Conservation (phyloP, 1,139 yeast genomes). For the Lodderomyces margitis region DNA sequence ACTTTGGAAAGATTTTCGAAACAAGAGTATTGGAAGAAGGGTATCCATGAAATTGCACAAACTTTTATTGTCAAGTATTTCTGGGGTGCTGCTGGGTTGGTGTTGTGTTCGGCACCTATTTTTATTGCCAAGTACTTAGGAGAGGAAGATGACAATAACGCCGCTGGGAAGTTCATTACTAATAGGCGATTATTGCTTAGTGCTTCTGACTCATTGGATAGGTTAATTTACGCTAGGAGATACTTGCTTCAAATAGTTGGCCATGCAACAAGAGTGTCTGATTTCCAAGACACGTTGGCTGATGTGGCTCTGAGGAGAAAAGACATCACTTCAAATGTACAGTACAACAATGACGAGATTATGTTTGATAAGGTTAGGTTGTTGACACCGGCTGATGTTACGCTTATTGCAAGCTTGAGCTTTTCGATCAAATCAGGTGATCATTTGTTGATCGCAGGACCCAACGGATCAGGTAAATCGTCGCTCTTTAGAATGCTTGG, state of each 20-base stretch:
- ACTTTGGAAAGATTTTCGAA: constrained; percentile 77
- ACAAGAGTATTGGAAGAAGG: constrained; percentile 73
- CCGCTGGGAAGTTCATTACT: constrained; percentile 81
- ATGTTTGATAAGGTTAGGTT: constrained; percentile 73
- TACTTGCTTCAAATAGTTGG: constrained; percentile 84
- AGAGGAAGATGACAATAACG: constrained; percentile 47
- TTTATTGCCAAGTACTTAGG: constrained; percentile 64
- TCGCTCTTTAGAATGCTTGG: constrained; percentile 88
- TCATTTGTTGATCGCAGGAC: constrained; percentile 87
- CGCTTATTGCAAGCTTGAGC: constrained; percentile 61
- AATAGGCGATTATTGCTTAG: constrained; percentile 81
- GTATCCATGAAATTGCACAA: constrained; percentile 73
- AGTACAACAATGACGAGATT: constrained; percentile 57
- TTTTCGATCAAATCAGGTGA: constrained; percentile 80
- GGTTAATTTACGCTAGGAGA: constrained; percentile 81
- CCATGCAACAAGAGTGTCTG: constrained; percentile 73
- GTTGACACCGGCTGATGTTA: constrained; percentile 81
- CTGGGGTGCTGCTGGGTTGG: constrained; percentile 94
- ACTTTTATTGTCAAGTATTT: constrained; percentile 86
- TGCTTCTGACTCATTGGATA: constrained; percentile 86
- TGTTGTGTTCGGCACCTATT: constrained; percentile 85
- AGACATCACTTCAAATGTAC: constrained; percentile 32
- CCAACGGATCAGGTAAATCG: constrained; percentile 94
- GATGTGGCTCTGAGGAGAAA: constrained; percentile 39
- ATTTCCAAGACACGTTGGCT: constrained; percentile 63